phyloP scores from a whole-genome alignment of 768 basidiomycete species.

The Roridomyces roridus region DNA sequence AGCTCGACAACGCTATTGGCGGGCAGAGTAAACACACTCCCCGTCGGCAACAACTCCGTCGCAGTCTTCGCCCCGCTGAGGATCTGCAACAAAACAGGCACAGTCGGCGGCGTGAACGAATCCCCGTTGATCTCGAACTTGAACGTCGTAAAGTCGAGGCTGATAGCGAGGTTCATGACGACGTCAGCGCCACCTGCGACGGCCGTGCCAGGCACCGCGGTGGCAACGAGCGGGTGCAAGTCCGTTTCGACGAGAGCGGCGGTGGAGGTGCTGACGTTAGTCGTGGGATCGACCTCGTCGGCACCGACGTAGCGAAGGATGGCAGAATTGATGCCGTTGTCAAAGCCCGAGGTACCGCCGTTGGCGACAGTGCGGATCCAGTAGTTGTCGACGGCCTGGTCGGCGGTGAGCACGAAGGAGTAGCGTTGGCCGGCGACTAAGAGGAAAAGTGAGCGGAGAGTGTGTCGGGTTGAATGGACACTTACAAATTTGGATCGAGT shows the following conservation, averaged over 20 bases:
- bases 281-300: slow-evolving; percentile 47
- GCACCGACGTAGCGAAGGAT: slow-evolving; percentile 61
- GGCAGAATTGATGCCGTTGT: slow-evolving; percentile 50
- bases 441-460: too few species aligned
- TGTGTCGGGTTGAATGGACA: not conserved
- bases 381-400: slow-evolving; percentile 57
- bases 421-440: slow-evolving; percentile 44
- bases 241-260: slow-evolving; percentile 43
- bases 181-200: slow-evolving; percentile 17
- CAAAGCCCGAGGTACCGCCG: slow-evolving; percentile 34
- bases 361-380: slow-evolving; percentile 49
- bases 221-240: slow-evolving; percentile 41
- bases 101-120: slow-evolving; percentile 37
- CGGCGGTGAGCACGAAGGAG: slow-evolving; percentile 50
- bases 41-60: slow-evolving; percentile 28
- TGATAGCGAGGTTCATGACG: slow-evolving; percentile 13
- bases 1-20: slow-evolving; percentile 8
- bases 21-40: slow-evolving; percentile 30
- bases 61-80: slow-evolving; percentile 31
- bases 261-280: slow-evolving; percentile 24
- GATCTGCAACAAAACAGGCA: slow-evolving; percentile 27
- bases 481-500: slow-evolving; percentile 20
- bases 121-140: slow-evolving; percentile 19
- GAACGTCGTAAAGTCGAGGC: not conserved
- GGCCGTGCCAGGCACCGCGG: slow-evolving; percentile 7